Evolutionary conservation across 2,329 filamentous ascomycete genomes (phyloP).

Genomic region (Westerdykella ornata): DNA sequence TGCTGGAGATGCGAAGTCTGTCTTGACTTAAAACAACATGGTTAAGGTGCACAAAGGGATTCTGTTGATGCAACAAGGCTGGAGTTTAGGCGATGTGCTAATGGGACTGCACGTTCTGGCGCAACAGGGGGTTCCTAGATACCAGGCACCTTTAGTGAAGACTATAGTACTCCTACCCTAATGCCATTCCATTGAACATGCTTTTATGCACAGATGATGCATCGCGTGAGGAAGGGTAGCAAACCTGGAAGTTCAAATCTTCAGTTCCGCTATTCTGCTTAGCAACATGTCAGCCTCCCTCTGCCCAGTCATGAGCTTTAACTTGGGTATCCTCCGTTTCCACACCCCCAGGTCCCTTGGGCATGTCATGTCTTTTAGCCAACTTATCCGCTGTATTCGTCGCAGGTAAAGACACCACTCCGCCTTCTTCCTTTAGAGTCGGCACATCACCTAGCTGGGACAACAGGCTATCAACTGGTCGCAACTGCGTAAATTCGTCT

Average conservation of each 20-base stretch:
- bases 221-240: too few species aligned
- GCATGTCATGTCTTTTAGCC: conserved; percentile 42
- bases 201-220: too few species aligned
- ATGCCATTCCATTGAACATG: too few species aligned
- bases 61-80: background rate
- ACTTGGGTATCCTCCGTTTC: conserved; percentile 36
- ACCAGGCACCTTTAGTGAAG: too few species aligned
- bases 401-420: background rate
- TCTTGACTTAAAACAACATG: conserved; percentile 2
- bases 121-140: too few species aligned
- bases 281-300: background rate
- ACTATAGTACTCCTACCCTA: too few species aligned
- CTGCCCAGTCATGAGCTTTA: background rate
- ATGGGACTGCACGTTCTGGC: too few species aligned
- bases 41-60: background rate
- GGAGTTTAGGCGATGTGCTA: background rate
- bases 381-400: conserved; percentile 32
- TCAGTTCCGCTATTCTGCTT: background rate
- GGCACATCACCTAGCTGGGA: too few species aligned
- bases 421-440: background rate
- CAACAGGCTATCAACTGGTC: background rate
- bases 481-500: background rate
- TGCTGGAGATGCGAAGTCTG: conserved; percentile 18
- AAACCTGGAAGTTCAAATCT: too few species aligned
- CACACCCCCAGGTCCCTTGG: conserved; percentile 28